Evolutionary conservation across 768 basidiomycete species (phyloP).

Genomic region (Basidioascus undulatus): DNA sequence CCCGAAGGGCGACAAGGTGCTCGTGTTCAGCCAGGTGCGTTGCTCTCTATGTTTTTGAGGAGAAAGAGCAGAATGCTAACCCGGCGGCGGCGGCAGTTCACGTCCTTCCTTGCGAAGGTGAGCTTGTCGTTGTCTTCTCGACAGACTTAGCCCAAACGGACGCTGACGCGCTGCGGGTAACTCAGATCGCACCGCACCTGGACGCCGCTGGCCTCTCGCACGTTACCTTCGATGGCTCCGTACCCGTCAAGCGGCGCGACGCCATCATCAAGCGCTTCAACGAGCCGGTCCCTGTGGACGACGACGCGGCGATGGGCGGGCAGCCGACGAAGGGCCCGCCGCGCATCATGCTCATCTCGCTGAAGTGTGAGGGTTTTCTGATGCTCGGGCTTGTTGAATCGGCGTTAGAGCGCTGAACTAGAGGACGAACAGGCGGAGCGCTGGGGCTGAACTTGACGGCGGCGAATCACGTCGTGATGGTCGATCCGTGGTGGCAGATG

Average conservation of each 20-base stretch:
- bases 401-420: too few species aligned
- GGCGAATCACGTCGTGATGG: slow-evolving; percentile 10
- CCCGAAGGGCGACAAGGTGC: not conserved
- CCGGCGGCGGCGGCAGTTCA: too few species aligned
- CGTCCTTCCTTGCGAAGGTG: too few species aligned
- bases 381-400: too few species aligned
- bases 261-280: slow-evolving; percentile 11
- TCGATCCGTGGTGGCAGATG: slow-evolving; percentile 14
- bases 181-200: rapidly evolving
- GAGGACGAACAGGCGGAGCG: slow-evolving; percentile 8
- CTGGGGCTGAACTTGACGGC: slow-evolving; percentile 13
- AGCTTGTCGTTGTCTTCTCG: slow-evolving; percentile 10
- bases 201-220: not conserved
- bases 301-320: slow-evolving; percentile 1
- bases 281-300: not conserved
- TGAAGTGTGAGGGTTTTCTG: slow-evolving; percentile 5
- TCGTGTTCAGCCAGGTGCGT: slow-evolving; percentile 10
- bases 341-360: slow-evolving; percentile 13
- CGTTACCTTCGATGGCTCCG: slow-evolving; percentile 11
- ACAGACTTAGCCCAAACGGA: slow-evolving; percentile 7
- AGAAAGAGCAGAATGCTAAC: too few species aligned
- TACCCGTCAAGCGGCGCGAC: slow-evolving; percentile 10
- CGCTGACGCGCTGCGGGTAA: slow-evolving; percentile 8
- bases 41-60: too few species aligned
- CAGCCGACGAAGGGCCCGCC: slow-evolving; percentile 6